Conservation (phyloP, 805 yeast genomes). For the Gaillardinia entomophila region DNA sequence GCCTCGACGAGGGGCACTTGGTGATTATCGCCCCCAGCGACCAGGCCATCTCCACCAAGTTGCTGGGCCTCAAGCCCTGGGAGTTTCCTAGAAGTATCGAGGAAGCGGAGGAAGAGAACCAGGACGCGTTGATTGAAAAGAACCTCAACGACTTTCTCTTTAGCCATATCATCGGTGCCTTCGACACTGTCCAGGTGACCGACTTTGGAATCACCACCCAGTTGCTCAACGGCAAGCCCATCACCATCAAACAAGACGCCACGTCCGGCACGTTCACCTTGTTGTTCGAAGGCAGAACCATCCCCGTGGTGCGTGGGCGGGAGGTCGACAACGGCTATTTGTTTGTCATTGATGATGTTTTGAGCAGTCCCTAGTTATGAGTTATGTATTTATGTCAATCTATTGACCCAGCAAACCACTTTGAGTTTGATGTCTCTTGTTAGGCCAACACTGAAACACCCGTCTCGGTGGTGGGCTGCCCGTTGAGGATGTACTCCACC, state of each 20-base stretch:
- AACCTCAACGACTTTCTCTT: conserved; percentile 57
- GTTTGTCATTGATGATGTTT: conserved; percentile 30
- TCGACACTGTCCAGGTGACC: conserved; percentile 5
- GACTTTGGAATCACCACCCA: conserved; percentile 10
- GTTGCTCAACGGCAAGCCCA: conserved; percentile 15
- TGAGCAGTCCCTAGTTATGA: conserved; percentile 15
- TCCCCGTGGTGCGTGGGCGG: conserved; percentile 18
- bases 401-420: no score
- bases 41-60: conserved; percentile 36
- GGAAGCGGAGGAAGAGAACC: conserved; percentile 28
- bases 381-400: no score
- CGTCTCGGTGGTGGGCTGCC: conserved; percentile 46
- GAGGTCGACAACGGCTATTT: conserved; percentile 36
- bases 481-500: conserved; percentile 47
- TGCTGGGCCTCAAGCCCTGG: conserved; percentile 72
- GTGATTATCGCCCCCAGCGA: conserved; percentile 72
- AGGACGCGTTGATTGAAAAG: conserved; percentile 42
- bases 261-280: conserved; percentile 12
- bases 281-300: conserved; percentile 4
- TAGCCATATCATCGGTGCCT: conserved; percentile 50
- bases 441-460: conserved; percentile 40
- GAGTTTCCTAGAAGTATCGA: conserved; percentile 57
- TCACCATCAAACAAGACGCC: conserved; percentile 15
- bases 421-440: background rate
- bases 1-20: conserved; percentile 33